Percentiles rank a stretch among this genome's conserved stretches.
Conservation (phyloP, 75 land plant genomes). For the Sequoiadendron giganteum region DNA sequence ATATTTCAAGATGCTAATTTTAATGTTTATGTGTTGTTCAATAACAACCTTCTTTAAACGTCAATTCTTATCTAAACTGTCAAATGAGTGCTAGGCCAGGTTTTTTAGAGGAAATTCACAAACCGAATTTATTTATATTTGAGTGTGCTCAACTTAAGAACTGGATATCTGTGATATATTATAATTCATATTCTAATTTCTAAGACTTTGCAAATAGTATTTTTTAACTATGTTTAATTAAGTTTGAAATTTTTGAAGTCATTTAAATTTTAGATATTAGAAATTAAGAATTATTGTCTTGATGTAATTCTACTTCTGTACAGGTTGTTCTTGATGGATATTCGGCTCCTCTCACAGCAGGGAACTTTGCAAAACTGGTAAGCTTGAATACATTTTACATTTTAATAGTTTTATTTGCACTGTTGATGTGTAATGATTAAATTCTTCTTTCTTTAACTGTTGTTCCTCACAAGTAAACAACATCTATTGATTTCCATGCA, state of each 20-base stretch:
- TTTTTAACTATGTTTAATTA: background rate
- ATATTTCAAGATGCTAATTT: background rate
- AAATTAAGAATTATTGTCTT: background rate
- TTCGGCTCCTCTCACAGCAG: conserved; percentile 96
- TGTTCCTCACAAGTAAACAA: too few species aligned
- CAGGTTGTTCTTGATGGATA: conserved; percentile 95
- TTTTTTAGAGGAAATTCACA: background rate
- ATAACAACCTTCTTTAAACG: background rate
- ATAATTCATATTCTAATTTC: background rate
- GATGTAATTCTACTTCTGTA: background rate
- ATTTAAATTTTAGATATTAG: conserved; percentile 4
- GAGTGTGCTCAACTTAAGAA: background rate
- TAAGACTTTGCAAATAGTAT: background rate
- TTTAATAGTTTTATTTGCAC: conserved; percentile 2
- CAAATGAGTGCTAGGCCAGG: background rate
- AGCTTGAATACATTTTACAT: conserved; percentile 31
- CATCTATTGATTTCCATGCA: too few species aligned
- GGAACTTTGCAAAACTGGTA: conserved; percentile 97
- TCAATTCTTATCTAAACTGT: background rate
- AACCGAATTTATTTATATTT: background rate
- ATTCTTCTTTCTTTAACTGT: too few species aligned
- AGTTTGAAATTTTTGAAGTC: background rate
- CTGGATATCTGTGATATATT: background rate
- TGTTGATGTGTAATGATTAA: too few species aligned
- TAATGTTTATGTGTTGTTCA: too few species aligned